phyloP scores from a whole-genome alignment of 2,329 filamentous ascomycete genomes.

The Aspergillus sp. region DNA sequence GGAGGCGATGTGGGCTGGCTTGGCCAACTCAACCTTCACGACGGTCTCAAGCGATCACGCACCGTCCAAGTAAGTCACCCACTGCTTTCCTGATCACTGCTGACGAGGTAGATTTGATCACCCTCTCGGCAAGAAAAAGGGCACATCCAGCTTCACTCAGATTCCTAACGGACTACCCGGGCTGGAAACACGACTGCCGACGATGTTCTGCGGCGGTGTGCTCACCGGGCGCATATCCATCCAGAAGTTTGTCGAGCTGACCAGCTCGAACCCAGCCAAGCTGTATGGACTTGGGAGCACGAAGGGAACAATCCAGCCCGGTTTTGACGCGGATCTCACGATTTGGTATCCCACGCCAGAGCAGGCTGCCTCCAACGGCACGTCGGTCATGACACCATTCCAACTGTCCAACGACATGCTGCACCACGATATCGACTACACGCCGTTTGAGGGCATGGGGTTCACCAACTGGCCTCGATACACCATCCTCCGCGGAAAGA shows the following conservation, averaged over 20 bases:
- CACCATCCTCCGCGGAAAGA: slow-evolving; percentile 34
- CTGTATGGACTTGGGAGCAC: slow-evolving; percentile 44
- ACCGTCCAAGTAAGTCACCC: slow-evolving; percentile 30
- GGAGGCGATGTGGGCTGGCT: slow-evolving; percentile 54
- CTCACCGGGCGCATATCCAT: slow-evolving; percentile 32
- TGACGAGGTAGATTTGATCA: slow-evolving; percentile 25
- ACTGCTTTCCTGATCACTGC: neutral
- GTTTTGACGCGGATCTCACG: slow-evolving; percentile 47
- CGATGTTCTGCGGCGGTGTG: slow-evolving; percentile 36
- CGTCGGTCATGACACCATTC: slow-evolving; percentile 20
- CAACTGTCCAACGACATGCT: slow-evolving; percentile 38
- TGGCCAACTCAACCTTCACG: slow-evolving; percentile 58
- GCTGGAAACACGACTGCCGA: slow-evolving; percentile 45
- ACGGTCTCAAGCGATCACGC: slow-evolving; percentile 55
- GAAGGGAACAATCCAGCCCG: slow-evolving; percentile 46
- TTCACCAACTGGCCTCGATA: slow-evolving; percentile 40
- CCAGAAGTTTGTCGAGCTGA: slow-evolving; percentile 49
- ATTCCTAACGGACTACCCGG: slow-evolving; percentile 50
- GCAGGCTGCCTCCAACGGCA: slow-evolving; percentile 15
- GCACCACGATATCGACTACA: slow-evolving; percentile 41
- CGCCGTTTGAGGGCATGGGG: slow-evolving; percentile 37
- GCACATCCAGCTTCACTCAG: slow-evolving; percentile 39
- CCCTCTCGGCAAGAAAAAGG: slow-evolving; percentile 41
- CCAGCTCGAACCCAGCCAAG: slow-evolving; percentile 47
- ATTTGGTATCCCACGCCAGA: slow-evolving; percentile 42